Evolutionary conservation across 768 basidiomycete genomes (phyloP), one percentile per base, ranked within the genome.

Genomic region (Hericium coralloides): DNA sequence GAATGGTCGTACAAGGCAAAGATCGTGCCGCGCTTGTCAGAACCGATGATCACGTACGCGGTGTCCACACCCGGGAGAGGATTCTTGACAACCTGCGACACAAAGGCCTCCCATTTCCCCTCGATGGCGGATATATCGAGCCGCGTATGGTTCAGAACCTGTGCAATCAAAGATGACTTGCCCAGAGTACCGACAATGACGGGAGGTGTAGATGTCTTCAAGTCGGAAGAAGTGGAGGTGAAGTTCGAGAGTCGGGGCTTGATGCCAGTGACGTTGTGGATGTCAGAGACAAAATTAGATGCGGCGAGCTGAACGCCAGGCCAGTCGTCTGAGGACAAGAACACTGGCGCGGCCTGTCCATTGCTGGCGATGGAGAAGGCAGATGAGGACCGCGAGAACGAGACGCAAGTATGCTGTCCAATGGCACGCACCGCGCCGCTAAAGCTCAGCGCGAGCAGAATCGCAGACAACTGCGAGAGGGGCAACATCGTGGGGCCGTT

Each of bases 21-120:
- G 38, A 87, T 83, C 0, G 83, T 81, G 10, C 85, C 86, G 38
- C 86, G 72, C 67, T 84, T 83, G 67, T 88, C 86, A 2, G 82
- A 73, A 14, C 86, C 86, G 58, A 83, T 76, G 53, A 89, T 78
- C 38, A 88, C 80, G 68, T 86, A 82, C 37, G 82, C 86, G 53
- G 76, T 77, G 20, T 73, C 67, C 20, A 85, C 73, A 4, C 81
- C 83, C 41, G 81, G 77, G 2, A 84, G 68, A 7, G 83, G 82
- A 57, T 81, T 79, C 45, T 73, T 68, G 6, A 84, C 79, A 47
- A 79, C 76, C 51, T 69, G 69, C 4, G 79, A 70, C 60, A 80
- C 64, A 68, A 80, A 87, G 0, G 79, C 66, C 64, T 88, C 87
- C 87, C 87, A 88, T 58, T 82, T 73, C 1, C 84, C 85, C 57